phyloP scores from a whole-genome alignment of 202 grass and related monocot genomes.

The Schoenoplectus triqueter region DNA sequence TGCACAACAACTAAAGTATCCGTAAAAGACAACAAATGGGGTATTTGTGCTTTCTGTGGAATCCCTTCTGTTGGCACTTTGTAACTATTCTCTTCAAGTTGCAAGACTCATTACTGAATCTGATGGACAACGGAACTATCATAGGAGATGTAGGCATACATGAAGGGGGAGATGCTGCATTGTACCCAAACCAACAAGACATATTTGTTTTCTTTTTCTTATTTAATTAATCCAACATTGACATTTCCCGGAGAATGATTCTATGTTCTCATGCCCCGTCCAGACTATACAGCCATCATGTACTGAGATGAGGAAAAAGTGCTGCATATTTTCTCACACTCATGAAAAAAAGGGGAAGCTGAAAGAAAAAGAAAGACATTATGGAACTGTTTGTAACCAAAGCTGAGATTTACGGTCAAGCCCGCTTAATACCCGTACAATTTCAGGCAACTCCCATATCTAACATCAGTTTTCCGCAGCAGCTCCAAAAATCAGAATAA shows the following conservation, averaged over 20 bases:
- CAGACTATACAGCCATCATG: background rate
- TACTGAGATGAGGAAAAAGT: background rate
- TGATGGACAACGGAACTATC: background rate
- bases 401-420: no score
- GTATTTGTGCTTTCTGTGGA: background rate
- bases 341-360: background rate
- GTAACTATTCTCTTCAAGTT: background rate
- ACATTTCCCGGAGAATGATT: background rate
- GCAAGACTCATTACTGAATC: background rate
- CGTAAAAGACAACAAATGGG: no score
- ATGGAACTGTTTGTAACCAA: background rate
- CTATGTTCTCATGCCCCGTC: background rate
- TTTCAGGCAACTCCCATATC: no score
- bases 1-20: background rate
- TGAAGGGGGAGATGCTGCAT: background rate
- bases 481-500: background rate
- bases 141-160: background rate
- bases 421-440: no score
- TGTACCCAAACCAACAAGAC: background rate
- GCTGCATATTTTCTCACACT: background rate
- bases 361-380: background rate
- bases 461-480: background rate
- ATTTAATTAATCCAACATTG: background rate
- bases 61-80: background rate
- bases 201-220: background rate